phyloP scores from a whole-genome alignment of 306 rosid species.

The Sicyos edulis region DNA sequence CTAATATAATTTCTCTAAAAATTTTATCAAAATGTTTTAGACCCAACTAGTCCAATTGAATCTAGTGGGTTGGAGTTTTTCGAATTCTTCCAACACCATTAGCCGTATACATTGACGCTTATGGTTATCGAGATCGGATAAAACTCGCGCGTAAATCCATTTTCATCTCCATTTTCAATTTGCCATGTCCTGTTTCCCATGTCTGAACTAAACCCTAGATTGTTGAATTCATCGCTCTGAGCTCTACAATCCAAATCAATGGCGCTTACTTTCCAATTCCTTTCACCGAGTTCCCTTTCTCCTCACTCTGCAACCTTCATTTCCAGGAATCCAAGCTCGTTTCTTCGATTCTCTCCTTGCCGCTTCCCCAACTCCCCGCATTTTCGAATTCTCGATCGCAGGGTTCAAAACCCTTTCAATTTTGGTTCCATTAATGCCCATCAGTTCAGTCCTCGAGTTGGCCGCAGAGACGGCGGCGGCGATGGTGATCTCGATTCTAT shows the following conservation, averaged over 20 bases:
- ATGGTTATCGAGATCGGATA: too few species aligned
- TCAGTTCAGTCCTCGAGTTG: slow-evolving; percentile 26
- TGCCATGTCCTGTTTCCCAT: neutral
- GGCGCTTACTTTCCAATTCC: slow-evolving; percentile 12
- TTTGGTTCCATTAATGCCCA: slow-evolving; percentile 16
- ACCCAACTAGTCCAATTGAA: too few species aligned
- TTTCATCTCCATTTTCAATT: neutral
- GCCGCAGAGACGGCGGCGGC: neutral
- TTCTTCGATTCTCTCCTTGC: neutral
- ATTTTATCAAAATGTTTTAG: too few species aligned
- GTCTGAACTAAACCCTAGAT: slow-evolving; percentile 15
- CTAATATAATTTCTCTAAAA: too few species aligned
- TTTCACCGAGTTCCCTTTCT: neutral
- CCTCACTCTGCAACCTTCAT: neutral
- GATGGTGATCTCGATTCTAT: slow-evolving; percentile 42
- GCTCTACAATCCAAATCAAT: neutral
- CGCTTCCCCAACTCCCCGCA: neutral
- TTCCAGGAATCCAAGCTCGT: slow-evolving; percentile 2
- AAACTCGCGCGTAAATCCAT: too few species aligned
- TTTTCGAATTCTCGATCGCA: slow-evolving; percentile 2
- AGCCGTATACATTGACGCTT: too few species aligned
- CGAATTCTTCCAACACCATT: too few species aligned
- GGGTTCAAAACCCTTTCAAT: slow-evolving; percentile 1
- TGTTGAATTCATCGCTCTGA: slow-evolving; percentile 8
- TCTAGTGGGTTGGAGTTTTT: too few species aligned